Evolutionary conservation across 768 basidiomycete genomes (phyloP).

Genomic region (Collybiopsis luxurians): DNA sequence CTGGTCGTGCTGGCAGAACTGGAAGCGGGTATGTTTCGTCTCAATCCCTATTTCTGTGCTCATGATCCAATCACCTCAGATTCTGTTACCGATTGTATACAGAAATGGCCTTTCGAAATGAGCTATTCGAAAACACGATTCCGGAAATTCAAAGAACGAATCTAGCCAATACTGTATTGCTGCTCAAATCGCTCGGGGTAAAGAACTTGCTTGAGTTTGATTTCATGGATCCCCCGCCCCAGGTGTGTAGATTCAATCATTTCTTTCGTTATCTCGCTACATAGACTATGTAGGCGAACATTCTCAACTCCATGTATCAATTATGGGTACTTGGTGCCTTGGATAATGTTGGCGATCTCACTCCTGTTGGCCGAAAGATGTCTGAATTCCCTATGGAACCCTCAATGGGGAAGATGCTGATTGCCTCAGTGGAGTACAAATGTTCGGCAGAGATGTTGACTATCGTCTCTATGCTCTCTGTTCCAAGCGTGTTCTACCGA

Average conservation of each 20-base stretch:
- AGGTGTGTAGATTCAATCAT: slow-evolving; percentile 42
- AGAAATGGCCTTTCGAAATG: slow-evolving; percentile 95
- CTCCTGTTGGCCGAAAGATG: slow-evolving; percentile 92
- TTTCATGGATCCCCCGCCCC: slow-evolving; percentile 99
- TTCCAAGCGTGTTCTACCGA: slow-evolving; percentile 96
- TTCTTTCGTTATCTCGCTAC: not conserved
- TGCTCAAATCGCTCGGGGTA: slow-evolving; percentile 94
- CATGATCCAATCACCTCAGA: slow-evolving; percentile 35
- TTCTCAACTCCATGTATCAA: slow-evolving; percentile 99
- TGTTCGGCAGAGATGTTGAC: slow-evolving; percentile 97
- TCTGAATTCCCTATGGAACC: slow-evolving; percentile 99
- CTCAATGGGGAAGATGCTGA: slow-evolving; percentile 98
- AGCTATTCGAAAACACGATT: slow-evolving; percentile 93
- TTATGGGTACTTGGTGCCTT: slow-evolving; percentile 98
- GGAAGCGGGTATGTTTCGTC: slow-evolving; percentile 75
- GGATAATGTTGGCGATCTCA: slow-evolving; percentile 97
- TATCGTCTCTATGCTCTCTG: slow-evolving; percentile 98
- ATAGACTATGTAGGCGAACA: slow-evolving; percentile 66
- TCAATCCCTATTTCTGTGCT: not conserved
- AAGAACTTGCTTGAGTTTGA: slow-evolving; percentile 98
- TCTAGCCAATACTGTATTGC: slow-evolving; percentile 91
- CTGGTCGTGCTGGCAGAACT: slow-evolving; percentile 94
- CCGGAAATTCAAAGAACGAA: slow-evolving; percentile 99
- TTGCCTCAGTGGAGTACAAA: slow-evolving; percentile 88
- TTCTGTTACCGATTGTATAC: slow-evolving; percentile 97